These are phyloP conservation scores for Mortierella hygrophila DNA, from an alignment of 192 early-diverging fungal species.

Conservation along the genomic window DNA sequence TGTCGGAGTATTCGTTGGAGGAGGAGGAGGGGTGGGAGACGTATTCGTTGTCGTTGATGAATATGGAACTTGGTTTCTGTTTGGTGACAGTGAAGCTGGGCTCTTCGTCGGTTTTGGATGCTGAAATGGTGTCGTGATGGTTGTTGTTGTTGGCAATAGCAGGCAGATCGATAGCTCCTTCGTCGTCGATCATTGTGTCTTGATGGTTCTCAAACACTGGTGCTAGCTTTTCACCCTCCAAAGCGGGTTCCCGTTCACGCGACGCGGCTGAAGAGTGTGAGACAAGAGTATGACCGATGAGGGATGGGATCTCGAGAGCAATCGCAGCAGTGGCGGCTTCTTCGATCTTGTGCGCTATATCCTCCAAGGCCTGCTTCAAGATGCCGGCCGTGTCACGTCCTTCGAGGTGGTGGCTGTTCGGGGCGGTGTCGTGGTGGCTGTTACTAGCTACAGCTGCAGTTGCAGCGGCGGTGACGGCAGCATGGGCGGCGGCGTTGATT, in stretches of 20 bases:
- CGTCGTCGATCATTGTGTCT: not conserved
- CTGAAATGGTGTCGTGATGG: not conserved
- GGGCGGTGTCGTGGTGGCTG: not conserved
- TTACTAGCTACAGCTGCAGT: too few species aligned
- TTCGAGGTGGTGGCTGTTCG: not conserved
- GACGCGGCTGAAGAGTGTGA: not conserved
- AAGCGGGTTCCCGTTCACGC: not conserved
- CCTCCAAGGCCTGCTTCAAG: not conserved
- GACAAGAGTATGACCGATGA: not conserved
- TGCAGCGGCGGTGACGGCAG: not conserved
- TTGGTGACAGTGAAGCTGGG: not conserved
- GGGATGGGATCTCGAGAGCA: not conserved
- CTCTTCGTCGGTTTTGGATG: not conserved
- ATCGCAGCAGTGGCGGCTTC: not conserved
- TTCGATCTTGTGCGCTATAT: not conserved
- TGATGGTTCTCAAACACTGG: not conserved
- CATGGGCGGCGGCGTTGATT: not conserved
- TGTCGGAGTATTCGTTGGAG: not conserved
- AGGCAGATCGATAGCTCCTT: not conserved
- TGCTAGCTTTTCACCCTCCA: not conserved
- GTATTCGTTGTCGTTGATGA: conserved; percentile 22
- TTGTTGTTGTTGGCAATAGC: not conserved
- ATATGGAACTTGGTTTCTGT: not conserved
- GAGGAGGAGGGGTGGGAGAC: not conserved
- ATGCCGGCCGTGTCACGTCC: not conserved